These are phyloP conservation scores for Saccharomycopsis oosterbeekiorum DNA, from an alignment of 805 yeast genomes.

Conservation along the genomic window DNA sequence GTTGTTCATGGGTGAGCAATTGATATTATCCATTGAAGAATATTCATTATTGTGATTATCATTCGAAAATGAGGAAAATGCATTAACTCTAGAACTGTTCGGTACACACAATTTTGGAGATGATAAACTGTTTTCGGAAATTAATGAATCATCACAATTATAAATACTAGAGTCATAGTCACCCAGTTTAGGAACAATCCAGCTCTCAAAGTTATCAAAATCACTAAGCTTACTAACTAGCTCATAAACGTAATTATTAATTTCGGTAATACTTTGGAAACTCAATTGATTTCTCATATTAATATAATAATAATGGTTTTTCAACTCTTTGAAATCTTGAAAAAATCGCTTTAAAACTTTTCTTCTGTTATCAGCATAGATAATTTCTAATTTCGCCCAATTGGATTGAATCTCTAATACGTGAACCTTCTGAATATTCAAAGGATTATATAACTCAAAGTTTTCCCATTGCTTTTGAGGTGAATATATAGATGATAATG, in stretches of 20 bases:
- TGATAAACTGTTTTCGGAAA: background rate
- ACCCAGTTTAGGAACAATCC: slow-evolving; percentile 25
- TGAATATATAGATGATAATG: background rate
- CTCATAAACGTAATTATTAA: slow-evolving; percentile 32
- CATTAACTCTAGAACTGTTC: background rate
- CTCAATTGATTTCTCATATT: slow-evolving; percentile 6
- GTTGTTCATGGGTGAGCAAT: background rate
- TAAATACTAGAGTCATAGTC: slow-evolving; percentile 23
- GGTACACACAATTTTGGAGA: slow-evolving; percentile 14
- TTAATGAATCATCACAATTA: background rate
- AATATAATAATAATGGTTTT: slow-evolving; percentile 24
- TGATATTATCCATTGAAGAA: background rate
- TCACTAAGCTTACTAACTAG: slow-evolving; percentile 27
- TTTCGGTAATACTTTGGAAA: slow-evolving; percentile 29
- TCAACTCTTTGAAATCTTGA: slow-evolving; percentile 39
- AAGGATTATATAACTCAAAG: slow-evolving; percentile 5
- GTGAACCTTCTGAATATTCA: slow-evolving; percentile 27
- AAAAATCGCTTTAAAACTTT: slow-evolving; percentile 38
- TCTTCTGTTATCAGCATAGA: slow-evolving; percentile 28
- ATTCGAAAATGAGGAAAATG: background rate
- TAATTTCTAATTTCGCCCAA: slow-evolving; percentile 42
- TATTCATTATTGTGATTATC: background rate
- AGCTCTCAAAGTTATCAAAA: slow-evolving; percentile 24
- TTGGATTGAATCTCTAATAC: slow-evolving; percentile 35
- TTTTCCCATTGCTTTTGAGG: background rate